These are phyloP conservation scores for Chrysanthemum lavandulifolium DNA, from an alignment of 129 eudicot species.

Conservation along the genomic window DNA sequence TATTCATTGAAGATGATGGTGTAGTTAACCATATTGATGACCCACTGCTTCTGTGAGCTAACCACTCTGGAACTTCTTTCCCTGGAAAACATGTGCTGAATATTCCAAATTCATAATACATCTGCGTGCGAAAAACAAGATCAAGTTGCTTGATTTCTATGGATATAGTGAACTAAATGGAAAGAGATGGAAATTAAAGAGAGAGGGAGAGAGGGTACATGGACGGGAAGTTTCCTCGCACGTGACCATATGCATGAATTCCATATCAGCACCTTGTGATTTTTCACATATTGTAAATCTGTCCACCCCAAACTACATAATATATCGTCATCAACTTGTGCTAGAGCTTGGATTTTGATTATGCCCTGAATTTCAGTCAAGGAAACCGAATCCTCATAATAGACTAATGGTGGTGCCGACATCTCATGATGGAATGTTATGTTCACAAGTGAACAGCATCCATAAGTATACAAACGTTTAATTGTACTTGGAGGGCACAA, in stretches of 20 bases:
- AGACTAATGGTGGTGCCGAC: background rate
- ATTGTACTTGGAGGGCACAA: constrained; percentile 4
- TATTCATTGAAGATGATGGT: background rate
- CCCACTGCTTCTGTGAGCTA: background rate
- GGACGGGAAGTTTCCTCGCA: background rate
- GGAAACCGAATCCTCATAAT: background rate
- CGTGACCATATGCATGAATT: background rate
- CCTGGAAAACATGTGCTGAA: constrained; percentile 22
- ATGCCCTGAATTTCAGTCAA: constrained; percentile 9
- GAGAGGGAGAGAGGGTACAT: background rate
- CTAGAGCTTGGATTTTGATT: background rate
- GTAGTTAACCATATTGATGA: background rate
- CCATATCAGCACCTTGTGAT: background rate
- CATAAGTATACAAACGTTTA: background rate
- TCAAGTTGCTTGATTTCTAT: background rate
- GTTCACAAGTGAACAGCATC: background rate
- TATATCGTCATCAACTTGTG: constrained; percentile 8
- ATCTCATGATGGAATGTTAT: background rate
- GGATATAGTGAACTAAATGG: background rate
- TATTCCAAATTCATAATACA: background rate
- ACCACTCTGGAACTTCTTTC: constrained; percentile 8
- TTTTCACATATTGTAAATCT: background rate
- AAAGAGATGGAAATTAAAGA: background rate
- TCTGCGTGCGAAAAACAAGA: background rate
- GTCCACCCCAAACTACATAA: constrained; percentile 19